These are phyloP conservation scores for Calonectria crousiana DNA, from an alignment of 2,329 filamentous ascomycete genomes.

Conservation along the genomic window DNA sequence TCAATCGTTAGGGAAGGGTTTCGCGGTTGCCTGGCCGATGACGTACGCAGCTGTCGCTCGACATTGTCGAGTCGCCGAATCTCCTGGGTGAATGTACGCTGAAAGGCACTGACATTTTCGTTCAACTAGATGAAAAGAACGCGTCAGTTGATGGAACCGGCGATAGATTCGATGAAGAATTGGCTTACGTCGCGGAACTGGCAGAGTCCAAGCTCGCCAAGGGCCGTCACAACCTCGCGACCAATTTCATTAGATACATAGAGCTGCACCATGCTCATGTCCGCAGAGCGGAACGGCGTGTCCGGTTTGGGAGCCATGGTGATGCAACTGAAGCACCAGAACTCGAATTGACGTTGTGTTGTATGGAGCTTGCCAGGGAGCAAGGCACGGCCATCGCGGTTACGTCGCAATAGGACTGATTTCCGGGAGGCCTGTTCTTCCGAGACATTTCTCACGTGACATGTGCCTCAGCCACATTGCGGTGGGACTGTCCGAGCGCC, in stretches of 20 bases:
- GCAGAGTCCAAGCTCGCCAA: slow-evolving; percentile 95
- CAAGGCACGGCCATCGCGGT: slow-evolving; percentile 43
- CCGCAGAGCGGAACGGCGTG: slow-evolving; percentile 99
- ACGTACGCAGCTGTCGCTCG: slow-evolving; percentile 93
- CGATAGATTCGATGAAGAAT: slow-evolving; percentile 33
- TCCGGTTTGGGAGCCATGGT: slow-evolving; percentile 78
- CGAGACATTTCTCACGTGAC: slow-evolving; percentile 43
- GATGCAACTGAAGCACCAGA: slow-evolving; percentile 47
- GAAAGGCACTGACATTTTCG: slow-evolving; percentile 91
- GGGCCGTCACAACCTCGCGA: slow-evolving; percentile 94
- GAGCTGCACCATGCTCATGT: slow-evolving; percentile 99
- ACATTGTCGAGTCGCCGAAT: slow-evolving; percentile 98
- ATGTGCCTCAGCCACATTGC: slow-evolving; percentile 17
- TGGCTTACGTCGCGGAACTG: slow-evolving; percentile 93
- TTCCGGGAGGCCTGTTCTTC: slow-evolving; percentile 44
- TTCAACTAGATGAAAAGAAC: slow-evolving; percentile 75
- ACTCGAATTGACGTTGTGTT: slow-evolving; percentile 44
- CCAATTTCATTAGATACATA: slow-evolving; percentile 99
- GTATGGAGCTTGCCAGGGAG: slow-evolving; percentile 46
- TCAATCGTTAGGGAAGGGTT: slow-evolving; percentile 45
- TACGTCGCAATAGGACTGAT: slow-evolving; percentile 40
- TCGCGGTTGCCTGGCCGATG: slow-evolving; percentile 33
- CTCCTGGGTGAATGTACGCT: slow-evolving; percentile 97
- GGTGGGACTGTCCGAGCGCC: neutral
- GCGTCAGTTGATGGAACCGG: slow-evolving; percentile 32